Conservation (phyloP, 306 rosid genomes). For the Purshia tridentata region DNA sequence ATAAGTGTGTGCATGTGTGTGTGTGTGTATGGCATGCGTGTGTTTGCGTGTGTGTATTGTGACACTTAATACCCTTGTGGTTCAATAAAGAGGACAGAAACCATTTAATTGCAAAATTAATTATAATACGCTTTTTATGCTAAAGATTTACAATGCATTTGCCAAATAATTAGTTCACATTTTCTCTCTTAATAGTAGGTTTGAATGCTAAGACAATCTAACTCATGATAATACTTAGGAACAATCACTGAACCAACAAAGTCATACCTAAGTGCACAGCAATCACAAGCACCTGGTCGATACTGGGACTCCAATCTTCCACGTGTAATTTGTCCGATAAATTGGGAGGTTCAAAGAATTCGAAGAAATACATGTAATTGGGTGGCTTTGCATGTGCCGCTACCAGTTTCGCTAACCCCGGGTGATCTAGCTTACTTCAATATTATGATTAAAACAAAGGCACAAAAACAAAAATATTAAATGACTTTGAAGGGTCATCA, state of each 20-base stretch:
- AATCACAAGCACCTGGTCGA: slow-evolving; percentile 41
- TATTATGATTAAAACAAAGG: slow-evolving; percentile 12
- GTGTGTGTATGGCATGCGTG: not conserved
- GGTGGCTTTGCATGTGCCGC: slow-evolving; percentile 96
- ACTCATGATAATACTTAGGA: not conserved
- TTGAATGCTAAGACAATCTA: not conserved
- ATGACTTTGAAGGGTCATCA: not conserved
- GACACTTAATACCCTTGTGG: not conserved
- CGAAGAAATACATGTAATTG: slow-evolving; percentile 81
- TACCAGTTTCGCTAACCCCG: slow-evolving; percentile 60
- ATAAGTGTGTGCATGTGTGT: not conserved
- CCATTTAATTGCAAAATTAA: not conserved
- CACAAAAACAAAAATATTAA: slow-evolving; percentile 1
- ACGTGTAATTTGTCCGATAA: slow-evolving; percentile 70
- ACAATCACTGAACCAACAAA: not conserved
- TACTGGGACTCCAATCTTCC: slow-evolving; percentile 48
- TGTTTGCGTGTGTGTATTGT: not conserved
- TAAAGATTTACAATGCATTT: not conserved
- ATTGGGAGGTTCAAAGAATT: slow-evolving; percentile 59
- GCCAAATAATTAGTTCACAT: not conserved
- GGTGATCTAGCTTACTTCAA: slow-evolving; percentile 75
- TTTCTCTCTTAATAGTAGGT: not conserved
- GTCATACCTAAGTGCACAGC: slow-evolving; percentile 40
- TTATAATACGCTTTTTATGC: not conserved
- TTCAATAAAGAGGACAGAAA: not conserved